Evolutionary conservation across 768 basidiomycete genomes (phyloP).

Genomic region (Pleurotus giganteus): DNA sequence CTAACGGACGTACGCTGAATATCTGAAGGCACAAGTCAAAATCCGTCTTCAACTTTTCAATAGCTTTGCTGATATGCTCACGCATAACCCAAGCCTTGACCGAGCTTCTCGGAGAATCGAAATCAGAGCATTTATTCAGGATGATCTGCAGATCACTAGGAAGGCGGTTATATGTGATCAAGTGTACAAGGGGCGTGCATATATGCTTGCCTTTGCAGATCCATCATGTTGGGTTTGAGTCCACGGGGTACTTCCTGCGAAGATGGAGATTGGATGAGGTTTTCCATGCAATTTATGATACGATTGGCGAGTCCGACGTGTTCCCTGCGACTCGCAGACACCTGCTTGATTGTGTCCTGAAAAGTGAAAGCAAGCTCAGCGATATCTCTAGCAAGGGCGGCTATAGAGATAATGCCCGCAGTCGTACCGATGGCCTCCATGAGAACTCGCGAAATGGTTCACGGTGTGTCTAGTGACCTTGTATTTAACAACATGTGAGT

Average conservation of each 20-base stretch:
- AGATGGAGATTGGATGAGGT: neutral
- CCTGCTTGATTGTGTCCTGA: neutral
- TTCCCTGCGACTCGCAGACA: neutral
- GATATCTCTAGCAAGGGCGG: neutral
- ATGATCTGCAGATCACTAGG: neutral
- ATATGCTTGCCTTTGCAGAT: neutral
- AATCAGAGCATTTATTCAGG: neutral
- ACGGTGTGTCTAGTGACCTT: too few species aligned
- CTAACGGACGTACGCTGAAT: neutral
- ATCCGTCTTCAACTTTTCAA: neutral
- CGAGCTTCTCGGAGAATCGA: neutral
- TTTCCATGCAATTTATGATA: conserved; percentile 1
- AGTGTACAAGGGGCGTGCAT: neutral
- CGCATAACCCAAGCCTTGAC: neutral
- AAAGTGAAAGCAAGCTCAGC: neutral
- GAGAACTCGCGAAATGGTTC: too few species aligned
- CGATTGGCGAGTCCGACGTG: neutral
- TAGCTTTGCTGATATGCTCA: neutral
- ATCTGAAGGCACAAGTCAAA: neutral
- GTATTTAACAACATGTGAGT: too few species aligned
- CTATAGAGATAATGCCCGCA: neutral
- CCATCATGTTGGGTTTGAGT: neutral
- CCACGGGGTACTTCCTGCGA: neutral
- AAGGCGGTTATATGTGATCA: neutral
- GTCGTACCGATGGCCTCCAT: neutral